A percentile compares a stretch with the other conserved stretches of the same genome.
Evolutionary conservation across 2,329 filamentous ascomycete genomes (phyloP).

Genomic region (Colletotrichum aenigma): DNA sequence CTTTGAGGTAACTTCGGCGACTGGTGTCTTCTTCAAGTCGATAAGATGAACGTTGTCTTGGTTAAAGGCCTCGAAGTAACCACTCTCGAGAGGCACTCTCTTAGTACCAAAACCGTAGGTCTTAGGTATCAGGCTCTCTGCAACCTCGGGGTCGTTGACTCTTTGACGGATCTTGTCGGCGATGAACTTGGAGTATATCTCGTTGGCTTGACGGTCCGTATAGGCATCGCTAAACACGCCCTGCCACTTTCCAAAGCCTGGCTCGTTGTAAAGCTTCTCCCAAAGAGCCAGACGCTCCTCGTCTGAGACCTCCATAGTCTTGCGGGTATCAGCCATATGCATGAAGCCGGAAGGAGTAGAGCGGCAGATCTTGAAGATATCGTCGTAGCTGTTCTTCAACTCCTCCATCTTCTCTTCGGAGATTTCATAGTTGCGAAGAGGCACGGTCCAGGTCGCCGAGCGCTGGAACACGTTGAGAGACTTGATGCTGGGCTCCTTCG

Average conservation of each 20-base stretch:
- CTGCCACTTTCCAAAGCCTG: slow-evolving; percentile 40
- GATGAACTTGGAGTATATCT: slow-evolving; percentile 33
- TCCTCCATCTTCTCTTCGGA: slow-evolving; percentile 40
- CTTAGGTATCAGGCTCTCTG: slow-evolving; percentile 60
- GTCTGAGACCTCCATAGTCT: slow-evolving; percentile 29
- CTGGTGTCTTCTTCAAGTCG: slow-evolving; percentile 59
- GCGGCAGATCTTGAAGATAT: slow-evolving; percentile 30
- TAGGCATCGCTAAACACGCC: slow-evolving; percentile 39
- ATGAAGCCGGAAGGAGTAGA: slow-evolving; percentile 31
- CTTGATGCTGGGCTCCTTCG: slow-evolving; percentile 29
- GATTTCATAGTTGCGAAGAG: slow-evolving; percentile 37
- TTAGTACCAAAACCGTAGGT: slow-evolving; percentile 21
- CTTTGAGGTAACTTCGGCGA: slow-evolving; percentile 44
- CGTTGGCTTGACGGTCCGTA: slow-evolving; percentile 34
- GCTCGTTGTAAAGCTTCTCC: slow-evolving; percentile 42
- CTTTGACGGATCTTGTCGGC: slow-evolving; percentile 45
- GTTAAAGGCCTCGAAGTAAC: slow-evolving; percentile 65
- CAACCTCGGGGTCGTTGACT: slow-evolving; percentile 55
- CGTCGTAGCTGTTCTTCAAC: slow-evolving; percentile 35
- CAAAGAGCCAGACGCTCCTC: slow-evolving; percentile 39
- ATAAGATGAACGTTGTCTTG: slow-evolving; percentile 60
- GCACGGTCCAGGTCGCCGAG: slow-evolving; percentile 41
- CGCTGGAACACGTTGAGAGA: slow-evolving; percentile 35
- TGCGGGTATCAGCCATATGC: slow-evolving; percentile 29
- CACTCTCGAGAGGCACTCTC: slow-evolving; percentile 64